Percentiles rank a stretch among this genome's conserved stretches.
These are phyloP conservation scores for Drechmeria coniospora DNA, from an alignment of 2,329 filamentous ascomycete genomes.

Conservation along the genomic window DNA sequence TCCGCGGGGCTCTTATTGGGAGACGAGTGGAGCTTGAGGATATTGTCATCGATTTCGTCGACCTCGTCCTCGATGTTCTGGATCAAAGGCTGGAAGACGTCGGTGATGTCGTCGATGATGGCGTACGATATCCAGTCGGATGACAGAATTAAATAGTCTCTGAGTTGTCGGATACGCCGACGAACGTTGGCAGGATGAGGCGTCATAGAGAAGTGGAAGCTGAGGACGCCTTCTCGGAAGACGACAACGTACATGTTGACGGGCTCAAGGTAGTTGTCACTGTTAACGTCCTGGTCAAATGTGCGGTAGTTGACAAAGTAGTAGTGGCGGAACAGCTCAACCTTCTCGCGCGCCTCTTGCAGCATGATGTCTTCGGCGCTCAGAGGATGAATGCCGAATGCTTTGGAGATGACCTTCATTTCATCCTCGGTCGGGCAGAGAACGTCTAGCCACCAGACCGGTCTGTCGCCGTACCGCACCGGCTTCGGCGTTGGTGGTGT, in stretches of 20 bases:
- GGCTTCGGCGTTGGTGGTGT: constrained; percentile 21
- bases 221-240: constrained; percentile 87
- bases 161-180: constrained; percentile 78
- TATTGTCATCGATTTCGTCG: constrained; percentile 88
- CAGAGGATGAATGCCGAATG: constrained; percentile 89
- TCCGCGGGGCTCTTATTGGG: constrained; percentile 26
- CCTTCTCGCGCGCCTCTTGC: constrained; percentile 94
- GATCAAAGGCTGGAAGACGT: constrained; percentile 86
- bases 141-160: constrained; percentile 82
- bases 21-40: constrained; percentile 63
- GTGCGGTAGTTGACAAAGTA: constrained; percentile 98
- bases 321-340: constrained; percentile 92
- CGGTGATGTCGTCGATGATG: constrained; percentile 95
- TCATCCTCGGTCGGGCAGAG: constrained; percentile 82
- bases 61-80: constrained; percentile 91
- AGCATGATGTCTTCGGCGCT: constrained; percentile 95
- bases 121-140: constrained; percentile 98
- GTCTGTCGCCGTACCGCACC: constrained; percentile 59
- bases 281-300: constrained; percentile 87
- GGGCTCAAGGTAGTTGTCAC: constrained; percentile 80
- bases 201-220: constrained; percentile 93
- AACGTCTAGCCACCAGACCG: constrained; percentile 94
- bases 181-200: constrained; percentile 94
- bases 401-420: constrained; percentile 84
- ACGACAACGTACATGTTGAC: constrained; percentile 97